Base-by-base conservation (phyloP, 2,329 filamentous ascomycete genomes). In the Neofusicoccum cordaticola region DNA sequence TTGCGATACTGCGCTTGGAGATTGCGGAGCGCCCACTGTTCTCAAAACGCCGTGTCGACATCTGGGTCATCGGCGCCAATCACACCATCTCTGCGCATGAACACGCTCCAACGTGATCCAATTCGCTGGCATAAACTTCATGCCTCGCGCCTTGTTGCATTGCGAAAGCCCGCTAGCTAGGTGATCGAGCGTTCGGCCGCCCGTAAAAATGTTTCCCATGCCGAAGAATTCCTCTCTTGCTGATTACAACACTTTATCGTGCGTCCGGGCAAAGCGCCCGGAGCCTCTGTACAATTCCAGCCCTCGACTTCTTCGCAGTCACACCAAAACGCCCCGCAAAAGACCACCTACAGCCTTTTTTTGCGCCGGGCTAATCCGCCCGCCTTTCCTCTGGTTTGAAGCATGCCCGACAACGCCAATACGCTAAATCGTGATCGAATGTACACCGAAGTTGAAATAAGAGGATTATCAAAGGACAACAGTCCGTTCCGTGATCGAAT, bases 401-500 rank as follows among this genome's bases (percentile, higher is more conserved):
- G 42, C 41, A 47, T 37, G 35, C n/a, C 56, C 42, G 42, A 34
- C 56, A 60, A 60, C 41, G 56, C 56, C 56, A 34, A 37, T 15
- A 37, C 39, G 39, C 39, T 44, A 47, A 35, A 17, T 60, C n/a
- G 42, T 47, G 27, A 37, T 31, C 56, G 56, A 60, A 27, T 60
- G 56, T 60, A 60, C 56, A 58, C 22, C 53, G 27, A 60, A 60
- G 41, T 31, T 47, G 47, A 60, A 37, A 27, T 15, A 47, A 60
- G 19, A 60, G 44, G 31, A 60, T 60, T 47, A 60, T 60, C 31
- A 27, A 60, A 47, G 56, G 27, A 60, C 13, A 35, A 35, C 56
- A 35, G 31, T 39, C 17, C 22, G n/a, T 8, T 44, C 41, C 41
- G 41, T 44, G 15, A n/a, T 2, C 12, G 31, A 47, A n/a, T 47